Percentiles rank a stretch among this genome's conserved stretches.
phyloP scores from a whole-genome alignment of 2,329 filamentous ascomycete genomes.

The Fusarium sp. region DNA sequence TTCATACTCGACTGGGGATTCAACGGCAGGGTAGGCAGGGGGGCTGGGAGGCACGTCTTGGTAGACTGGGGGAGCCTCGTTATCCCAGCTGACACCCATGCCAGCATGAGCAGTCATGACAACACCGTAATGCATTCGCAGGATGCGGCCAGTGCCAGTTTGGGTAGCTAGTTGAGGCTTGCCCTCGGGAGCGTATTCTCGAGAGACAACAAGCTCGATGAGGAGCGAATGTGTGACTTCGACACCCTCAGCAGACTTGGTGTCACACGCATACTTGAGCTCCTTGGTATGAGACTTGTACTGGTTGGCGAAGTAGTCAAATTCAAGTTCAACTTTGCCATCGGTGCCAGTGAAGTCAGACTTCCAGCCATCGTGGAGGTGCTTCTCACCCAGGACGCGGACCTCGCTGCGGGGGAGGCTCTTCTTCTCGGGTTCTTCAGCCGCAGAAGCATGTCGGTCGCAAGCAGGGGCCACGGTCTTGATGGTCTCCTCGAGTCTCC shows the following conservation, averaged over 20 bases:
- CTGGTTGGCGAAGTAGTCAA: constrained; percentile 69
- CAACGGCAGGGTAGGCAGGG: constrained; percentile 70
- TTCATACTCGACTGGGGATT: constrained; percentile 56
- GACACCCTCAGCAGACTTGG: constrained; percentile 79
- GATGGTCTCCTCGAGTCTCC: constrained; percentile 91
- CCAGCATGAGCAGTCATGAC: constrained; percentile 85
- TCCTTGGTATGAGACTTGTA: constrained; percentile 61
- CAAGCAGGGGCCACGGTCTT: constrained; percentile 85
- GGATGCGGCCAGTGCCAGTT: constrained; percentile 88
- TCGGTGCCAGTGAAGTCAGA: constrained; percentile 67
- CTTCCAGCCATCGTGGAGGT: constrained; percentile 92
- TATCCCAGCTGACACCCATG: constrained; percentile 95
- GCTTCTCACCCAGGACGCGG: constrained; percentile 82
- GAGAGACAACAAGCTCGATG: constrained; percentile 92
- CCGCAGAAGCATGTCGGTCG: constrained; percentile 72
- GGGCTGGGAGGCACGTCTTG: constrained; percentile 91
- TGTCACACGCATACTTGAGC: constrained; percentile 78
- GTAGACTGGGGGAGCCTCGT: constrained; percentile 94
- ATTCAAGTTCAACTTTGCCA: constrained; percentile 79
- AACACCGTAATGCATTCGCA: constrained; percentile 91
- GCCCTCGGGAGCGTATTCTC: constrained; percentile 84
- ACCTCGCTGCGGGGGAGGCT: constrained; percentile 80
- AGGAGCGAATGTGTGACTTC: constrained; percentile 87
- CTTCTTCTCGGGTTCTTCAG: constrained; percentile 61
- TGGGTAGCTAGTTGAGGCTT: constrained; percentile 78